Evolutionary conservation across 306 rosid genomes (phyloP), one percentile per base, ranked within the genome.

Genomic region (Sophora flavescens): DNA sequence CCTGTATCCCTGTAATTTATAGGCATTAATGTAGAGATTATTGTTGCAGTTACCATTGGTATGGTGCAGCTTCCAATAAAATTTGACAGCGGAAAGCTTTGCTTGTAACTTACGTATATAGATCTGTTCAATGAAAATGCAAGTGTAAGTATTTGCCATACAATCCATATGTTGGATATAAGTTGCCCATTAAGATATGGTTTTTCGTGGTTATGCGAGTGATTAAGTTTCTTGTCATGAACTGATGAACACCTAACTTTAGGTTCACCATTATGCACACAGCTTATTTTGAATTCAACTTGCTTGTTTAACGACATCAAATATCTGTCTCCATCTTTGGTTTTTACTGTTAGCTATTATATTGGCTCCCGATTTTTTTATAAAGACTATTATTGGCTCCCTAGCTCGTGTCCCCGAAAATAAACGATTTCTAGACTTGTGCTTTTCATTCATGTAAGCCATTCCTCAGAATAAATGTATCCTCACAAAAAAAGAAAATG

Each of bases 51-150:
- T 22, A 78, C 81, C 78, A 45, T 48, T 44, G n/a, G 60, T 72
- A 47, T 66, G 61, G 18, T 77, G 48, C 42, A 69, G 75, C 83
- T 67, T 78, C 83, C 77, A 50, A 50, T 30, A 48, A 26, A 39
- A 15, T 47, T 65, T 70, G 78, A 63, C 65, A 26, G 59, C 17
- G 10, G 56, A 82, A 76, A 70, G 79, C 79, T 45, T 57, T 57
- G 10, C 70, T 39, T 65, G 83, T 71, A 82, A 65, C 56, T 16
- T 51, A 45, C 51, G 76, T 65, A 59, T 38, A 82, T 72, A 77
- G 50, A 47, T 47, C 56, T 77, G 44, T 71, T 48, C 41, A 77
- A 77, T 48, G 69, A 65, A 26, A 59, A 64, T 69, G 26, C 63
- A 76, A 53, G 58, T 70, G 78, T 57, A 71, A 45, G 72, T 77